Evolutionary conservation across 108 stramenopile species (phyloP), one percentile per base, ranked within the genome.

Genomic region (Bacterosira constricta): DNA sequence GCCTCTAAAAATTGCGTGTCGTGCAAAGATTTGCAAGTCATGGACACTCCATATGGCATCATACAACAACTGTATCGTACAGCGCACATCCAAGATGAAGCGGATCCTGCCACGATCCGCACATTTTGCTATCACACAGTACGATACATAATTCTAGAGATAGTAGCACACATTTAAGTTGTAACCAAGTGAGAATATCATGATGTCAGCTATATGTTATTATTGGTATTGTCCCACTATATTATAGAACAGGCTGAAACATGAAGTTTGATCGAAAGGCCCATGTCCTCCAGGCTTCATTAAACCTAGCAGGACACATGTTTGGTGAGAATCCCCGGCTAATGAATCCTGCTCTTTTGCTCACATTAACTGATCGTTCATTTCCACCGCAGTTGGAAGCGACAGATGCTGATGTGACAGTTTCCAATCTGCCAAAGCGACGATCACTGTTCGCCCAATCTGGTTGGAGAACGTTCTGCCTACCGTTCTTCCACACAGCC

Each of bases 351-450:
- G 74, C 20, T 51, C 66, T 32, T n/a, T 75, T 76, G 51, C 66
- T 42, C 11, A 62, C 49, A 69, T 70, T 76, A 7, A 76, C 75
- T 5, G 35, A 66, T 56, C 67, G 36, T 39, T 76, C 75, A 35
- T 76, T 76, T 2, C 53, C 75, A 15, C 61, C 60, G 15, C 75
- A n/a, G 60, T 76, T 67, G 23, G 75, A 41, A n/a, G 75, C 75
- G 25, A 76, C 37, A 18, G 67, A 69, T 36, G 75, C 75, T 17
- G 75, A 69, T 7, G 35, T 15, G 10, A 69, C 29, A 23, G 75
- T 70, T 31, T 76, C 56, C 13, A 21, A 36, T 31, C 68, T 38
- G 6, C 26, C 52, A 58, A 76, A 76, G 30, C 39, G 18, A 20
- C 54, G 5, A 50, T 69, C 75, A 62, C 56, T 66, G 5, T 53